Evolutionary conservation across 352 stramenopile genomes (phyloP), one percentile per base, ranked within the genome.

Genomic region (Phytopythium boreale): DNA sequence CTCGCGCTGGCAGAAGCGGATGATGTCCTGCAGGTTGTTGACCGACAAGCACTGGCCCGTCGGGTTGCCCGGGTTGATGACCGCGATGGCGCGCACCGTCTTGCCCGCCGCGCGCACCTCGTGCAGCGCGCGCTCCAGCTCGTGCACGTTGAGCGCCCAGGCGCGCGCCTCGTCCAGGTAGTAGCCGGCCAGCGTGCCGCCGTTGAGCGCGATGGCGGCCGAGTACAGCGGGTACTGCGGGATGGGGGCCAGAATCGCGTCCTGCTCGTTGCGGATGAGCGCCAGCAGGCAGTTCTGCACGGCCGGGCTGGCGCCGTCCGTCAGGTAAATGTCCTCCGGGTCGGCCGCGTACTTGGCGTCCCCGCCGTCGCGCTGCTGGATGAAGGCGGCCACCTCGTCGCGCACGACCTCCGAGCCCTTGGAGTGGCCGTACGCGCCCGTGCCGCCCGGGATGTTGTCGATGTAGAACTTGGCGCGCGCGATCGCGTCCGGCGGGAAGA

Each of bases 21-120:
- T 93, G 67, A 99, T 97, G 66, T 97, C 92, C 57, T 95, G 74
- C 53, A 99, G 96, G 70, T 98, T 96, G 55, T 96, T 74, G 17
- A 69, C 61, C 66, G 84, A 81, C 34, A 93, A 66, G 60, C 66
- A 98, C 84, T 93, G 97, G 75, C 67, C 97, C 19, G 97, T 99
- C 1, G 98, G 98, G 80, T 99, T 99, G 62, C 98, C 98, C 29
- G 98, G 98, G 83, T 99, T 99, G 82, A 99, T 99, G 24, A 99
- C 82, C n/a, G 98, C 97, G 26, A 99, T 80, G 4, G 84, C 92
- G 56, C 96, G 90, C 37, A 98, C 89, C 15, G 88, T 95, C 71
- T 98, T 97, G 49, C 96, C 95, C 12, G 95, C 76, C 17, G 75
- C 72, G 44, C 86, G 85, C 17, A 95, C 96, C 61, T 98, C 80